A percentile compares a stretch with the other conserved stretches of the same genome.
Conservation (phyloP, 371 early-diverging fungal genomes). For the Mortierella sp. region DNA sequence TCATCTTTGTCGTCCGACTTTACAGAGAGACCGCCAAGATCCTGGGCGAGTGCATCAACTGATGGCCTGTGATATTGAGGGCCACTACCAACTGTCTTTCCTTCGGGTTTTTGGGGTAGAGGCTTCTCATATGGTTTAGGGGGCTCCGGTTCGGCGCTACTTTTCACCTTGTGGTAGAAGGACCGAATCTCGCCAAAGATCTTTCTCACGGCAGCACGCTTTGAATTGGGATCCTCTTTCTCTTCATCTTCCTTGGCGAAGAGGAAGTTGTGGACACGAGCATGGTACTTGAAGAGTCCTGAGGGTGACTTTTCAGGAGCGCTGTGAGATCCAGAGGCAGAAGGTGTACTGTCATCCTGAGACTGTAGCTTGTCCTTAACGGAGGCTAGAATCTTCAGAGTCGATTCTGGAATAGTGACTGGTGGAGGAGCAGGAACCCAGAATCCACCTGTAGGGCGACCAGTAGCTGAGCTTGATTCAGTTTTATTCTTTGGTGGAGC, state of each 20-base stretch:
- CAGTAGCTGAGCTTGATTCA: constrained; percentile 18
- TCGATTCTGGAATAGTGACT: constrained; percentile 51
- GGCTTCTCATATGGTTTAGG: constrained; percentile 16
- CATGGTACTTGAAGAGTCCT: constrained; percentile 36
- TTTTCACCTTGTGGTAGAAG: constrained; percentile 22
- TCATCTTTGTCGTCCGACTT: constrained; percentile 24
- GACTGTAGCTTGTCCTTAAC: constrained; percentile 25
- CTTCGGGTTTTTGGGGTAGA: constrained; percentile 17
- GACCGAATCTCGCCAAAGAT: constrained; percentile 16
- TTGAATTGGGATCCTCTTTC: constrained; percentile 20
- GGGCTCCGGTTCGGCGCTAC: constrained; percentile 5
- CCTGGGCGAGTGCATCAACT: constrained; percentile 29
- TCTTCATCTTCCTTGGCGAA: constrained; percentile 20
- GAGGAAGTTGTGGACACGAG: constrained; percentile 31
- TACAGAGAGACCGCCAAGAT: constrained; percentile 23
- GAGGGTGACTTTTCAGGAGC: constrained; percentile 17
- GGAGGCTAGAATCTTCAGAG: constrained; percentile 24
- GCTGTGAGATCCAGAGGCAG: background rate
- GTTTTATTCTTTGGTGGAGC: constrained; percentile 51
- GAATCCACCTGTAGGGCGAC: constrained; percentile 40
- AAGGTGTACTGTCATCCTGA: constrained; percentile 9
- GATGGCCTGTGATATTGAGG: constrained; percentile 16
- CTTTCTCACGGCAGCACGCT: constrained; percentile 20
- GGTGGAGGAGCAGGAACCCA: constrained; percentile 43
- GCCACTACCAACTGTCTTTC: constrained; percentile 9